Percentiles rank a stretch among this genome's conserved stretches.
Evolutionary conservation across 2,329 filamentous ascomycete species (phyloP).

Genomic region (Stagonosporopsis rhizophila): DNA sequence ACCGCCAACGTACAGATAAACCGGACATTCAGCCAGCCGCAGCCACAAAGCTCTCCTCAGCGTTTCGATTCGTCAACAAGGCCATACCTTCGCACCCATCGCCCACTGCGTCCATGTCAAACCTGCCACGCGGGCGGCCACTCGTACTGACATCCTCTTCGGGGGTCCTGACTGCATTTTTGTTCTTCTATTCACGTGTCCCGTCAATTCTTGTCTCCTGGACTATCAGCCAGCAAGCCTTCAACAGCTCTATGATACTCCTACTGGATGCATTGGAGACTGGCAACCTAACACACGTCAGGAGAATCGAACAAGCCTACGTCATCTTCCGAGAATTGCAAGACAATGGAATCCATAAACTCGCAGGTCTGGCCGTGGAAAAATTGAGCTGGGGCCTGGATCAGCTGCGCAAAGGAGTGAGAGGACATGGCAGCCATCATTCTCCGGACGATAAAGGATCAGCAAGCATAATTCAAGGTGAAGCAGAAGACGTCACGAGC

Average conservation of each 20-base stretch:
- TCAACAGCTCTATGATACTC: slow-evolving; percentile 59
- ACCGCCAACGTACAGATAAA: slow-evolving; percentile 52
- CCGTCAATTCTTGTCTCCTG: slow-evolving; percentile 57
- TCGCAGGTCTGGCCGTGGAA: slow-evolving; percentile 54
- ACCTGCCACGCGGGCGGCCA: slow-evolving; percentile 46
- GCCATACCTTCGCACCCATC: slow-evolving; percentile 21
- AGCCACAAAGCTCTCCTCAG: slow-evolving; percentile 4
- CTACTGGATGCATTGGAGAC: slow-evolving; percentile 56
- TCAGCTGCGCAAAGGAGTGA: slow-evolving; percentile 27
- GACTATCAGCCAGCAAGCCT: slow-evolving; percentile 58
- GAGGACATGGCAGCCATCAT: slow-evolving; percentile 15
- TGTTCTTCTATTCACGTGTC: slow-evolving; percentile 55
- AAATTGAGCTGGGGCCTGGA: slow-evolving; percentile 46
- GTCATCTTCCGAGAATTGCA: slow-evolving; percentile 54
- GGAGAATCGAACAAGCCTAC: slow-evolving; percentile 52
- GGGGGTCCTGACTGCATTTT: slow-evolving; percentile 53
- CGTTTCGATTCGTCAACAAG: slow-evolving; percentile 26
- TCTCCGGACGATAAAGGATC: slow-evolving; percentile 17
- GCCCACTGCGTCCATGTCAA: slow-evolving; percentile 24
- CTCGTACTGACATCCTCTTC: slow-evolving; percentile 53
- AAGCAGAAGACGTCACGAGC: slow-evolving; percentile 20
- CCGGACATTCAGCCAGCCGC: background rate
- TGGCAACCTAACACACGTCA: slow-evolving; percentile 38
- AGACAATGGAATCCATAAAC: slow-evolving; percentile 53
- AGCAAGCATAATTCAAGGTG: slow-evolving; percentile 13